These are phyloP conservation scores for Talaromyces sp. DNA, from an alignment of 2,329 filamentous ascomycete species.

Conservation along the genomic window DNA sequence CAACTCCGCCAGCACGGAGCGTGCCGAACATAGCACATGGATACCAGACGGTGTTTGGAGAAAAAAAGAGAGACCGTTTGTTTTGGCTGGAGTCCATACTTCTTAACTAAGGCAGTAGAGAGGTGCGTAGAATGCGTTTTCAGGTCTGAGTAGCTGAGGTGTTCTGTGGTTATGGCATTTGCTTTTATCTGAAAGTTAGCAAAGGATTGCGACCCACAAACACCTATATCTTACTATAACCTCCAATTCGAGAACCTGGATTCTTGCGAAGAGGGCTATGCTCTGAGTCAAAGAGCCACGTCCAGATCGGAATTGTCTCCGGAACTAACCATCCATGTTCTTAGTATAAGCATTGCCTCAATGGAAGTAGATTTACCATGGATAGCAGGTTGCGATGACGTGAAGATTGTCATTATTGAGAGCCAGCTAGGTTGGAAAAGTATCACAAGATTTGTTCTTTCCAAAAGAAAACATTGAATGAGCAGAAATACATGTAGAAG, in stretches of 20 bases:
- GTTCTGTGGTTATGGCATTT: constrained; percentile 54
- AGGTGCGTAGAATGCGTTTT: constrained; percentile 53
- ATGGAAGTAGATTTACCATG: neutral
- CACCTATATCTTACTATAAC: neutral
- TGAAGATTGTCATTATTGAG: neutral
- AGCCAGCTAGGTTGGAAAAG: neutral
- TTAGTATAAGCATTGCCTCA: neutral
- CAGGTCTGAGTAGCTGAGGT: constrained; percentile 53
- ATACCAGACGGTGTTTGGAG: constrained; percentile 62
- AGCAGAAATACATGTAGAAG: neutral
- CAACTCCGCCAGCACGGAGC: constrained; percentile 49
- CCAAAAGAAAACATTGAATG: neutral
- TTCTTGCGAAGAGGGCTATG: constrained; percentile 44
- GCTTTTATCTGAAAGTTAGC: constrained; percentile 38
- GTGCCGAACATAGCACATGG: constrained; percentile 57
- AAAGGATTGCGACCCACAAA: neutral
- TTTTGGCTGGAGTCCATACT: constrained; percentile 48
- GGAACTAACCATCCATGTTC: neutral
- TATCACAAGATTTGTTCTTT: neutral
- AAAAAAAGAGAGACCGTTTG: constrained; percentile 59
- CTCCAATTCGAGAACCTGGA: constrained; percentile 15
- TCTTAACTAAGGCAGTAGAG: constrained; percentile 54
- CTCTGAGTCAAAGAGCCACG: constrained; percentile 53
- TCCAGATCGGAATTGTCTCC: constrained; percentile 39
- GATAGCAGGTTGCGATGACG: neutral